Evolutionary conservation across 495 filamentous ascomycete genomes (phyloP).

Genomic region (Penicillium pulvis): DNA sequence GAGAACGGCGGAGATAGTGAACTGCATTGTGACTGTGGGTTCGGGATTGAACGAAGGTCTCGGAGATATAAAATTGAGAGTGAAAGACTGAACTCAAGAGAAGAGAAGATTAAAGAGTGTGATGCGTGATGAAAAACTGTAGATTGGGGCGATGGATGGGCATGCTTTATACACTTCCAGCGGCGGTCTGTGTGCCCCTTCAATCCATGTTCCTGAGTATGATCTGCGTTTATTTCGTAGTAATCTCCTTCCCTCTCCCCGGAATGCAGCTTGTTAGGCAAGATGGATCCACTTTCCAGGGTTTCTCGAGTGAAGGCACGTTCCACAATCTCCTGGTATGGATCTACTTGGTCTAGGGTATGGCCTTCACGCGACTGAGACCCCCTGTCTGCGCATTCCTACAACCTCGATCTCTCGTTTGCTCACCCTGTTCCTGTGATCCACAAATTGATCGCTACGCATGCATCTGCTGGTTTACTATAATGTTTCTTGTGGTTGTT

Average conservation of each 20-base stretch:
- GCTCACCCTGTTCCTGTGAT: not conserved
- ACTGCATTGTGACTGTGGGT: constrained; percentile 42
- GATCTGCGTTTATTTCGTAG: constrained; percentile 15
- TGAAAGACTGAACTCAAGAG: constrained; percentile 24
- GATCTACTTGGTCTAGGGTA: constrained; percentile 25
- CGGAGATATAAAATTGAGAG: constrained; percentile 26
- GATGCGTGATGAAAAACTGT: constrained; percentile 38
- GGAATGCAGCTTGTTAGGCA: constrained; percentile 41
- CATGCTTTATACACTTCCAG: constrained; percentile 40
- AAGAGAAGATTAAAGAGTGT: constrained; percentile 34
- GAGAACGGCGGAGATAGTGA: constrained; percentile 29
- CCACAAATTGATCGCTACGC: not conserved
- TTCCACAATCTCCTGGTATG: constrained; percentile 31
- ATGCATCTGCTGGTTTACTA: constrained; percentile 2
- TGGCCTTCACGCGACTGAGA: constrained; percentile 19
- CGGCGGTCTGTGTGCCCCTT: constrained; percentile 29
- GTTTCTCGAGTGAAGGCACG: constrained; percentile 15
- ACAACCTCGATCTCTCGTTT: not conserved
- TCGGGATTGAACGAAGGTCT: constrained; percentile 39
- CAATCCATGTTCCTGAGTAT: constrained; percentile 9
- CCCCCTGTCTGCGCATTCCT: constrained; percentile 21
- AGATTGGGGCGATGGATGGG: constrained; percentile 14
- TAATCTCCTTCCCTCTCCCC: constrained; percentile 19
- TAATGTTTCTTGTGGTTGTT: not conserved
- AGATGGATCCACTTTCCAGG: constrained; percentile 24